Base-by-base conservation (phyloP, 768 basidiomycete species). In the Boletus reticulatus region DNA sequence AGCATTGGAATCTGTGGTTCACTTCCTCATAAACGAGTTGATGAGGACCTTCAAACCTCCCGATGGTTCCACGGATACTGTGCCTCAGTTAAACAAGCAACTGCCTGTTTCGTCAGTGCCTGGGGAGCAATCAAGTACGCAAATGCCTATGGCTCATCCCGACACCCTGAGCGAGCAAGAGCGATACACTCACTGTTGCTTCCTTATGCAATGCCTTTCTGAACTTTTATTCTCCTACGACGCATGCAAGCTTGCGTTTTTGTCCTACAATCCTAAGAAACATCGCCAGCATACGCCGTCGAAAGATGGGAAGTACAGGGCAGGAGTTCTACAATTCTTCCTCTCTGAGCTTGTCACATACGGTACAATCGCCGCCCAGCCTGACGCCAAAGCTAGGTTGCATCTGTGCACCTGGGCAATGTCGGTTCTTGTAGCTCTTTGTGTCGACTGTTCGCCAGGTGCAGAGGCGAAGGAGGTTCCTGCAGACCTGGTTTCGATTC, bases 221-320 rank as follows among this genome's bases (percentile, higher is more conserved):
- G 97, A 99, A 73, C 76, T 98, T 11, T 73, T 97, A 13, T 92
- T 96, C 57, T 98, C 94, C 13, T 99, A 98, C 64, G 88, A 94
- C 61, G 71, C 84, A 7, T 95, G 93, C 83, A 99, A 98, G 71
- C 68, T 85, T 24, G 85, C 89, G 6, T 93, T 99, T 72, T 70
- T 97, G 50, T 87, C 90, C 0, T 93, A 84, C 63, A 82, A 84
- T 0, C 79, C 84, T 5, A 89, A 87, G 73, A 81, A 78, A 61
- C 67, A 69, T 32, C 82, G 83, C 29, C 63, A 73, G 1, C 79
- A 82, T 45, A 80, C 83, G 1, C 80, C 82, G 6, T 73, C 80
- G n/a, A 91, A 92, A 71, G 88, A 92, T 36, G 75, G 73, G 60
- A 92, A 84, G 62, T 80, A 82, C 64, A 78, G 86, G 55, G 75